Conservation (phyloP, 2,329 filamentous ascomycete species). For the Nemania sp. region DNA sequence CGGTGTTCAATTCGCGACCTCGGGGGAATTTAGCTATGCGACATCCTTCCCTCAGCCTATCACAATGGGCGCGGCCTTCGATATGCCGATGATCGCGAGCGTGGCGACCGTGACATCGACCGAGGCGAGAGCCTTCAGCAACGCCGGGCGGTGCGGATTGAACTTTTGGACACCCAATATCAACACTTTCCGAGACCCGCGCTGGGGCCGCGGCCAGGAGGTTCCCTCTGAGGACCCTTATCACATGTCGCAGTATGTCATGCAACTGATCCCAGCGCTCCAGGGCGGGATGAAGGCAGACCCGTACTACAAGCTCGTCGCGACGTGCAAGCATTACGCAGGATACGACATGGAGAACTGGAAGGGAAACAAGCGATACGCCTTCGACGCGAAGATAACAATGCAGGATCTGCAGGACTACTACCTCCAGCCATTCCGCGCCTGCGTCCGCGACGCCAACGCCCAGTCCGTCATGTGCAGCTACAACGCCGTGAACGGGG, state of each 20-base stretch:
- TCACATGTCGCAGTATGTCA: slow-evolving; percentile 56
- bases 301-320: slow-evolving; percentile 48
- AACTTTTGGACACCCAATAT: slow-evolving; percentile 71
- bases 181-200: slow-evolving; percentile 66
- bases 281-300: slow-evolving; percentile 44
- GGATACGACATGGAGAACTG: slow-evolving; percentile 61
- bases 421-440: slow-evolving; percentile 67
- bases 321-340: slow-evolving; percentile 64
- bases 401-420: slow-evolving; percentile 69
- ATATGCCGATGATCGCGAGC: slow-evolving; percentile 62
- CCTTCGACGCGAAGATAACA: slow-evolving; percentile 60
- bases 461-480: slow-evolving; percentile 64
- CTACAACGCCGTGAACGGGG: slow-evolving; percentile 68
- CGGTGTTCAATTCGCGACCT: slow-evolving; percentile 58
- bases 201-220: slow-evolving; percentile 66
- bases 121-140: slow-evolving; percentile 69
- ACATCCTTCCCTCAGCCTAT: slow-evolving; percentile 71
- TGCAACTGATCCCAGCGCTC: slow-evolving; percentile 57
- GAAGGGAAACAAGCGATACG: slow-evolving; percentile 49
- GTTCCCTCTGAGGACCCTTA: slow-evolving; percentile 63
- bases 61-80: slow-evolving; percentile 64
- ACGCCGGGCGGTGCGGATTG: slow-evolving; percentile 58
- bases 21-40: slow-evolving; percentile 58
- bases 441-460: slow-evolving; percentile 61
- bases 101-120: slow-evolving; percentile 61